These are phyloP conservation scores for Malassezia equina DNA, from an alignment of 1,284 basidiomycete genomes.

Conservation along the genomic window DNA sequence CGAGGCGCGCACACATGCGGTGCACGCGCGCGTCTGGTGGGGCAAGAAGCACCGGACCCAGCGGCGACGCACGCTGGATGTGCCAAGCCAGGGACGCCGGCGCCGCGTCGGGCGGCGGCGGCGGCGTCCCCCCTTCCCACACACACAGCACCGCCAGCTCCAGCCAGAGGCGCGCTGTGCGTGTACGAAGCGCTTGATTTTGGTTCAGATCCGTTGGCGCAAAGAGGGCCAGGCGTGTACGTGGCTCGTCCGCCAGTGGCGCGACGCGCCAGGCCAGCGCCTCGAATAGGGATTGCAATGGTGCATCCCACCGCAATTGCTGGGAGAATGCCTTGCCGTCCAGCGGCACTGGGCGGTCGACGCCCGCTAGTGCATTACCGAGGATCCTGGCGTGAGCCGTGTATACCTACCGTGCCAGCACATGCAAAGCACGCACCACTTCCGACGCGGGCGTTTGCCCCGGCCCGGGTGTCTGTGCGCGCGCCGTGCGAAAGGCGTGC, in stretches of 20 bases:
- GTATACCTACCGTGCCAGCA: not conserved
- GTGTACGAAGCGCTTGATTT: not conserved
- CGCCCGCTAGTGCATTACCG: conserved; percentile 9
- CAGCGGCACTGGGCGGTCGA: conserved; percentile 9
- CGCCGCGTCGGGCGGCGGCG: not conserved
- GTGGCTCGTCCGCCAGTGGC: conserved; percentile 7
- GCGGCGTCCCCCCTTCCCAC: conserved; percentile 1
- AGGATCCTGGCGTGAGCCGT: conserved; percentile 6
- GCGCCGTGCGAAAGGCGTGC: conserved; percentile 3
- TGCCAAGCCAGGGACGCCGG: not conserved
- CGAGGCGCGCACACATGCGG: conserved; percentile 3
- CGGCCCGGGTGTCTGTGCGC: conserved; percentile 8
- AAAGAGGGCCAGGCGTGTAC: conserved; percentile 6
- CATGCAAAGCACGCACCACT: conserved; percentile 2
- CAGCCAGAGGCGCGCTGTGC: not conserved
- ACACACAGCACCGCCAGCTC: conserved; percentile 14
- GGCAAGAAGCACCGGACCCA: not conserved
- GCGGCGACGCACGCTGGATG: not conserved
- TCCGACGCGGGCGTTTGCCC: conserved; percentile 4
- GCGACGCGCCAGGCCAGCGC: conserved; percentile 4
- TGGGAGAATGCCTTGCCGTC: conserved; percentile 11
- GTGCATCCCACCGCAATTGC: conserved; percentile 14
- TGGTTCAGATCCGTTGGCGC: not conserved
- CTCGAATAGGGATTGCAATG: not conserved
- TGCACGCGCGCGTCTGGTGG: not conserved